phyloP scores from a whole-genome alignment of 2,329 filamentous ascomycete genomes.

The Huntiella bhutanensis region DNA sequence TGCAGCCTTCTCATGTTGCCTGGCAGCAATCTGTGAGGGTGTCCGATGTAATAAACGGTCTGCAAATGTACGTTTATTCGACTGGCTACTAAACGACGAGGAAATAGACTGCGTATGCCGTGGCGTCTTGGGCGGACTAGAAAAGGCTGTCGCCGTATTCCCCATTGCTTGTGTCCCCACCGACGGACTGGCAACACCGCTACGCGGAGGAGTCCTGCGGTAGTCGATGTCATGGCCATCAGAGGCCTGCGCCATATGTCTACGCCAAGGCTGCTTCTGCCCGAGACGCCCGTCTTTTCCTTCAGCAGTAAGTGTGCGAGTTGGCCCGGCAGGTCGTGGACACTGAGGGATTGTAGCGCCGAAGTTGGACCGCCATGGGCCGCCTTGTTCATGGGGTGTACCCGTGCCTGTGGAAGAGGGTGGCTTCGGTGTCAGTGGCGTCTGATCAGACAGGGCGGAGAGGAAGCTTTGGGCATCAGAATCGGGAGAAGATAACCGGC shows the following conservation, averaged over 20 bases:
- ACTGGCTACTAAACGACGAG: neutral
- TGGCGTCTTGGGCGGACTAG: no score
- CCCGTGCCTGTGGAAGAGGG: neutral
- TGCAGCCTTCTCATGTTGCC: slow-evolving; percentile 4
- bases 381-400: no score
- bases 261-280: neutral
- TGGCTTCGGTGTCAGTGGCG: neutral
- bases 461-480: slow-evolving; percentile 6
- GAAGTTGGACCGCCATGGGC: neutral
- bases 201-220: neutral
- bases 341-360: neutral
- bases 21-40: slow-evolving; percentile 1
- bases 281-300: no score
- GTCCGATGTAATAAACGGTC: slow-evolving; percentile 4
- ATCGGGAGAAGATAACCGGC: neutral
- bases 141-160: no score
- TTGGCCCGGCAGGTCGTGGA: no score
- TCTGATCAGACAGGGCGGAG: slow-evolving; percentile 4
- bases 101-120: neutral
- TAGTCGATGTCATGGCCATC: neutral
- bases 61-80: slow-evolving; percentile 4
- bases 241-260: neutral
- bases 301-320: no score
- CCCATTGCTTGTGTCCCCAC: no score
- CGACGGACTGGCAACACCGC: no score